Base-by-base conservation (phyloP, 441 rosid species). In the Breynia disticha region DNA sequence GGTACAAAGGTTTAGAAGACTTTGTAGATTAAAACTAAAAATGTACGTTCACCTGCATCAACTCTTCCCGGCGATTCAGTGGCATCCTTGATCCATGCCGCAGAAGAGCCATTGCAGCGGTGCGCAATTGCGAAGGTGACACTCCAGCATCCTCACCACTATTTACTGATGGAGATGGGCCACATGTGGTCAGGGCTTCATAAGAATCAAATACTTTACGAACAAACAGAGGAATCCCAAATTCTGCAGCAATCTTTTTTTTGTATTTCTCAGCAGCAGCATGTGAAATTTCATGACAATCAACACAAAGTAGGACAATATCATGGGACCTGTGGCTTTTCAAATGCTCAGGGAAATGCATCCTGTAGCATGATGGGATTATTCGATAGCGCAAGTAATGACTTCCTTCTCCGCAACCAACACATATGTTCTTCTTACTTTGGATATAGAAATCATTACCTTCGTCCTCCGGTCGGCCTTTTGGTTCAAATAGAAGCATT, bases 321-420 rank as follows among this genome's bases (percentile, higher is more conserved):
- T 93, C 99, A 74, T 86, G 96, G 64, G 99, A 93, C n/a, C 96
- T 79, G 45, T 93, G 99, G 64, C 96, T 93, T 76, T 93, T 93
- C 66, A 93, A 61, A 69, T 93, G 97, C 84, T 89, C 97, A 12
- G 97, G 96, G 67, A 93, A 93, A 75, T 89, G 97, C 77, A 89
- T 66, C 75, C 97, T 80, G 72, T 93, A 93, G 77, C 97, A 89
- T 1, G 97, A 86, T 65, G 99, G 97, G 57, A 93, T 89, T 59
- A 93, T 77, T 58, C 97, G 76, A 72, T 93, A 93, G 13, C 93
- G 90, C 20, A 93, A 69, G 72, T 93, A 93, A 58, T 93, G 97
- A 63, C 77, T 80, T 57, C 91, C 93, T 75, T 86, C 93, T 46
- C 96, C 99, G 78, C 97, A 93, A 32, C 99, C 76, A 38, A 89